Evolutionary conservation across 331 rosid species (phyloP).

Genomic region (Malus hybrid): DNA sequence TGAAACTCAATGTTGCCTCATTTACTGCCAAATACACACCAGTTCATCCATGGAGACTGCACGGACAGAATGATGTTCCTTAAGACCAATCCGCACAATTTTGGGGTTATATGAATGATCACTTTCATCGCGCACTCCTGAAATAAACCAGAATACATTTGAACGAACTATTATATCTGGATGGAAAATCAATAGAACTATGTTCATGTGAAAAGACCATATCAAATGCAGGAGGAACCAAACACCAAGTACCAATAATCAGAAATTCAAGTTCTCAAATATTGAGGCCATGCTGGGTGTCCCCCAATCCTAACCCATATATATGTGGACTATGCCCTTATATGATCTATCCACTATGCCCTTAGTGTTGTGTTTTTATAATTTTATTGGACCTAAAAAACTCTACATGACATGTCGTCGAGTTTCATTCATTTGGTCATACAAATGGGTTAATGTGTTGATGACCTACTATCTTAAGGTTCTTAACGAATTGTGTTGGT

Average conservation of each 20-base stretch:
- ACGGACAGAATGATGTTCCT: conserved; percentile 84
- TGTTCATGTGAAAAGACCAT: not conserved
- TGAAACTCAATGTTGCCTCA: not conserved
- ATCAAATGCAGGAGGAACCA: not conserved
- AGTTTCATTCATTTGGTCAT: no score
- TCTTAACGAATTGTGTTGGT: not conserved
- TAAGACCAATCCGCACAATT: conserved; percentile 83
- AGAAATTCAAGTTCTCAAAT: not conserved
- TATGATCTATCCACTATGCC: not conserved
- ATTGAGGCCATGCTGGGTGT: no score
- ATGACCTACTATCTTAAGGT: no score
- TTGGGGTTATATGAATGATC: conserved; percentile 68
- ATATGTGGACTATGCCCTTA: no score
- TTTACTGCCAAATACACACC: conserved; percentile 40
- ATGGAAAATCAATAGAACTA: not conserved
- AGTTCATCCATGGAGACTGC: conserved; percentile 72
- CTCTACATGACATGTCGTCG: no score
- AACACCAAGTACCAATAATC: not conserved
- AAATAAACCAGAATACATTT: conserved; percentile 13
- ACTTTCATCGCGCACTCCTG: conserved; percentile 87
- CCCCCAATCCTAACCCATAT: no score
- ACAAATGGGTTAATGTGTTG: no score
- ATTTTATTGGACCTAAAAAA: no score
- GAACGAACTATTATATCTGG: not conserved
- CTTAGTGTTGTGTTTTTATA: no score